Conservation (phyloP, 2,329 filamentous ascomycete species). For the Pestalotiopsis fici region DNA sequence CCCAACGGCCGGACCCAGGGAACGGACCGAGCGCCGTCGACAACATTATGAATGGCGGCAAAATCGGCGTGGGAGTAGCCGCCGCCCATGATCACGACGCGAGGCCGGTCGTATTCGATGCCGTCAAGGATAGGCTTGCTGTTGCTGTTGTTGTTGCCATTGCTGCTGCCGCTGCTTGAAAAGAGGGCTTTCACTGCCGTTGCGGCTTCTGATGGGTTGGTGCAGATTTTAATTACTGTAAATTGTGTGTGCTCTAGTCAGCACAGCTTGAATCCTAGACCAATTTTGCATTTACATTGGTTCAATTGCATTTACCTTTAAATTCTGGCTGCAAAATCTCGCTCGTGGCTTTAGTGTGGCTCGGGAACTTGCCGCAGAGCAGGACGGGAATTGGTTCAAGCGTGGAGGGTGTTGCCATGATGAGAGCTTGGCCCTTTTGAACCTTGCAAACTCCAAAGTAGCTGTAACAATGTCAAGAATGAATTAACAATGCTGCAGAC, state of each 20-base stretch:
- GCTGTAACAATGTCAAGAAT: too few relatives aligned
- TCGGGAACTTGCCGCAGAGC: slow-evolving; percentile 11
- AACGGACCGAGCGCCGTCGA: slow-evolving; percentile 9
- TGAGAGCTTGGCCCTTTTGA: not conserved
- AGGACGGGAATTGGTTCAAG: slow-evolving; percentile 10
- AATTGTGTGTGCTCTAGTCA: not conserved
- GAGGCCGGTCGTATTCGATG: slow-evolving; percentile 1
- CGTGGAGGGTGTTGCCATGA: not conserved
- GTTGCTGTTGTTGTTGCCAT: too few relatives aligned
- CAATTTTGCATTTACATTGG: too few relatives aligned
- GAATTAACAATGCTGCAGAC: too few relatives aligned
- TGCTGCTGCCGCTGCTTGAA: not conserved
- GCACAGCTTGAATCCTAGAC: too few relatives aligned
- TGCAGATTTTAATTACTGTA: slow-evolving; percentile 9
- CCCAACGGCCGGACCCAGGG: slow-evolving; percentile 9
- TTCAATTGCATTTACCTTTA: not conserved
- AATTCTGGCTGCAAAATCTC: slow-evolving; percentile 12
- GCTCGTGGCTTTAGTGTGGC: slow-evolving; percentile 8
- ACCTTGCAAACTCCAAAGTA: too few relatives aligned
- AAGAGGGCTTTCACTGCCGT: slow-evolving; percentile 1
- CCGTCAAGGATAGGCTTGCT: not conserved
- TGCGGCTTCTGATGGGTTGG: not conserved
- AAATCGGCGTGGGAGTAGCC: slow-evolving; percentile 12
- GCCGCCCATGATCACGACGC: slow-evolving; percentile 11
- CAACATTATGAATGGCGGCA: slow-evolving; percentile 3